These are phyloP conservation scores for Penicillium sp. DNA, from an alignment of 2,329 filamentous ascomycete species.

Conservation along the genomic window DNA sequence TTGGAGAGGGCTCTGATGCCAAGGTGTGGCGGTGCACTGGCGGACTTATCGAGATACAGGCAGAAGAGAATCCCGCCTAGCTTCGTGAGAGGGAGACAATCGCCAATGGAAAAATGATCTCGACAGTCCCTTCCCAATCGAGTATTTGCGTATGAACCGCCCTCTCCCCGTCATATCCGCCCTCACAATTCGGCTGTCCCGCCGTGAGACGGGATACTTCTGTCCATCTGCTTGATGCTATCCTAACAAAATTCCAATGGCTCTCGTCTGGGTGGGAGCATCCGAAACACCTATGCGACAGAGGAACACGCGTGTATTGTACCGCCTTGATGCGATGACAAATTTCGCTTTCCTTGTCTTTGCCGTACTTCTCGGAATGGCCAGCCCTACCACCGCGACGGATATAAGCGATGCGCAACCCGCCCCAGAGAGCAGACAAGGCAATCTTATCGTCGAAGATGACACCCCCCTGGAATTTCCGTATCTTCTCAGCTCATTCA, in stretches of 20 bases:
- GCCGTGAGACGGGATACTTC: conserved; percentile 18
- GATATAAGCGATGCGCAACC: conserved; percentile 60
- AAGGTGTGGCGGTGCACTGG: conserved; percentile 15
- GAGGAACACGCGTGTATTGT: conserved; percentile 70
- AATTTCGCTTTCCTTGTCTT: conserved; percentile 65
- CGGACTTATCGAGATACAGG: conserved; percentile 2
- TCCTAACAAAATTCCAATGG: not conserved
- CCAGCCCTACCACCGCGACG: conserved; percentile 67
- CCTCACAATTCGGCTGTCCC: conserved; percentile 21
- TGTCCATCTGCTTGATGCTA: not conserved
- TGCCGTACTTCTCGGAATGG: conserved; percentile 65
- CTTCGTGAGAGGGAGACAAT: not conserved
- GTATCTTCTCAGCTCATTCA: conserved; percentile 35
- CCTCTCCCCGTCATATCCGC: conserved; percentile 8
- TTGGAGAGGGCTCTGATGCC: not conserved
- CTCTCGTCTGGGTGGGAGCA: not conserved
- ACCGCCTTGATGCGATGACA: conserved; percentile 71
- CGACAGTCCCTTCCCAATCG: not conserved
- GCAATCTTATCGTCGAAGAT: conserved; percentile 51
- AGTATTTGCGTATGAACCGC: conserved; percentile 5
- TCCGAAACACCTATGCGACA: conserved; percentile 42
- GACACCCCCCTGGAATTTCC: conserved; percentile 30
- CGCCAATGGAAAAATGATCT: not conserved
- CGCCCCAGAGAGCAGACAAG: conserved; percentile 50
- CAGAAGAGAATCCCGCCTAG: conserved; percentile 1